Percentiles rank a stretch among this genome's conserved stretches.
phyloP scores from a whole-genome alignment of 179 eudicot species.

The Gypsophila paniculata region DNA sequence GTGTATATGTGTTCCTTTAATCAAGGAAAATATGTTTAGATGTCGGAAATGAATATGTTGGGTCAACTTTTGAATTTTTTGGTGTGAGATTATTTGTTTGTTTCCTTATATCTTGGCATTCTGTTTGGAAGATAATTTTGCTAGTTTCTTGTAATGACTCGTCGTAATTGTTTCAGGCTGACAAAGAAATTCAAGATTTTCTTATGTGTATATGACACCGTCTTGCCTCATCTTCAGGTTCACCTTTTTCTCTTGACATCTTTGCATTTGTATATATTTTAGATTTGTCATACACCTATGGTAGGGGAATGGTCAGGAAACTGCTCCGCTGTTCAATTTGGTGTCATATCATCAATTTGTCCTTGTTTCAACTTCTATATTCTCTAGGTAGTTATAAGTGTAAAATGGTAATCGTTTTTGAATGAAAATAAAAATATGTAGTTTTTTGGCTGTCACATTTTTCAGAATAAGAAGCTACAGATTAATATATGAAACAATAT shows the following conservation, averaged over 20 bases:
- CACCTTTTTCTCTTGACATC: constrained; percentile 8
- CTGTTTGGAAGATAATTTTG: not conserved
- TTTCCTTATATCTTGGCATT: not conserved
- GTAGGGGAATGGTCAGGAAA: not conserved
- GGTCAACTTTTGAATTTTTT: not conserved
- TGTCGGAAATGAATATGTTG: not conserved
- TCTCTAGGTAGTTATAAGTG: not conserved
- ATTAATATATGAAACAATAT: too few species aligned
- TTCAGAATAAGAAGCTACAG: too few species aligned
- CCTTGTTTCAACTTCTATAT: not conserved
- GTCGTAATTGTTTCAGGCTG: constrained; percentile 47
- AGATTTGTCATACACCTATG: not conserved
- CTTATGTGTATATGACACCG: constrained; percentile 37
- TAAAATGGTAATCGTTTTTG: too few species aligned
- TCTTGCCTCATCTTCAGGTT: constrained; percentile 78
- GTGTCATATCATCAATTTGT: not conserved
- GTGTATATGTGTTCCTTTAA: not conserved
- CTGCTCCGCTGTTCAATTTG: not conserved
- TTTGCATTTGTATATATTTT: constrained; percentile 10
- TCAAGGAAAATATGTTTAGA: not conserved
- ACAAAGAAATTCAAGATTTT: constrained; percentile 52
- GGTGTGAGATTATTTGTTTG: not conserved
- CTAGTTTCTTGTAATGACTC: constrained; percentile 17
- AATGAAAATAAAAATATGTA: too few species aligned
- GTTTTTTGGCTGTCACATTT: too few species aligned